These are phyloP conservation scores for Calonectria pseudoreteaudii DNA, from an alignment of 2,329 filamentous ascomycete species.

Conservation along the genomic window DNA sequence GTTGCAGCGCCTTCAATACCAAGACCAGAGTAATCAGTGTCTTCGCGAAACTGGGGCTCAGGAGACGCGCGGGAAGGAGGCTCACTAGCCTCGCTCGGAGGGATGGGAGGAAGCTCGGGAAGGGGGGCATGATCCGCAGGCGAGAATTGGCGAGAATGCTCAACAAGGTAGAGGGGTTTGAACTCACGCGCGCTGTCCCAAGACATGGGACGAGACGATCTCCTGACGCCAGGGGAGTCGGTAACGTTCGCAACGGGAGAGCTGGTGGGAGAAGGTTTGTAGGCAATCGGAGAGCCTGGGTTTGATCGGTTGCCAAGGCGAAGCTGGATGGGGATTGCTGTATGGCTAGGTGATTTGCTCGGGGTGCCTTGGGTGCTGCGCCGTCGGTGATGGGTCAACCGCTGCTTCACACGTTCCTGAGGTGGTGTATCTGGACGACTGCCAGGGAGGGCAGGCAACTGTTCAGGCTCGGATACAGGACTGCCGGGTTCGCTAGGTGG, in stretches of 20 bases:
- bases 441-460: slow-evolving; percentile 68
- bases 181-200: slow-evolving; percentile 78
- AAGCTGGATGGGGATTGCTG: slow-evolving; percentile 68
- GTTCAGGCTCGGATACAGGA: slow-evolving; percentile 51
- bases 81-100: slow-evolving; percentile 58
- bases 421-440: slow-evolving; percentile 70
- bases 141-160: slow-evolving; percentile 63
- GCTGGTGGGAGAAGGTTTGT: slow-evolving; percentile 53
- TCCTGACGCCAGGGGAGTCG: slow-evolving; percentile 51
- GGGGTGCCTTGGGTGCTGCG: slow-evolving; percentile 62
- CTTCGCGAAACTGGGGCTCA: slow-evolving; percentile 41
- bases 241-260: slow-evolving; percentile 48
- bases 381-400: slow-evolving; percentile 58
- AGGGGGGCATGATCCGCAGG: slow-evolving; percentile 53
- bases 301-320: slow-evolving; percentile 61
- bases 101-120: slow-evolving; percentile 64
- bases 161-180: slow-evolving; percentile 85
- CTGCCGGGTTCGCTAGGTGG: slow-evolving; percentile 70
- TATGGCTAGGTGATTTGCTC: slow-evolving; percentile 65
- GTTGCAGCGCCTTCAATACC: slow-evolving; percentile 32
- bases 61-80: slow-evolving; percentile 50
- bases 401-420: slow-evolving; percentile 57
- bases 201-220: slow-evolving; percentile 64
- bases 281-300: slow-evolving; percentile 56
- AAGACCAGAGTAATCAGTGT: slow-evolving; percentile 44